phyloP scores from a whole-genome alignment of 306 rosid genomes.

The Arachis hypogaea region DNA sequence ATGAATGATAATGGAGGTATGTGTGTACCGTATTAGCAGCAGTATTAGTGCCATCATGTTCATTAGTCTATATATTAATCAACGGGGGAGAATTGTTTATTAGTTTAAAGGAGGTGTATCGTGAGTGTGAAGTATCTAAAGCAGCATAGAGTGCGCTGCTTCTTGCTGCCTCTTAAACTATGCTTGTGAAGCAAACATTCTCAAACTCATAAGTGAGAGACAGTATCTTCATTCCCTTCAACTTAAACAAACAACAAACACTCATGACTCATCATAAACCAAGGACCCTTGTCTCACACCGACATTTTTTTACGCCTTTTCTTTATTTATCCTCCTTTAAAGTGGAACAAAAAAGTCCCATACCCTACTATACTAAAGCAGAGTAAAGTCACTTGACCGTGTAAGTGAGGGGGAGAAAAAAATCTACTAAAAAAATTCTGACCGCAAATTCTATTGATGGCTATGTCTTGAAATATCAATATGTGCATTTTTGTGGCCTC shows the following conservation, averaged over 20 bases:
- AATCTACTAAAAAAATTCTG: not conserved
- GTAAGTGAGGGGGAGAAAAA: not conserved
- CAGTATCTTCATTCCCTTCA: conserved; percentile 18
- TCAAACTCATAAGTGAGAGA: conserved; percentile 33
- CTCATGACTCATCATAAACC: conserved; percentile 43
- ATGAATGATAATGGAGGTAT: conserved; percentile 29
- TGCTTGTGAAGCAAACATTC: conserved; percentile 57
- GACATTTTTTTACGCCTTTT: conserved; percentile 38
- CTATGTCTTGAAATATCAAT: not conserved
- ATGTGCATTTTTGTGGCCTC: not conserved
- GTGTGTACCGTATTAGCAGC: not conserved
- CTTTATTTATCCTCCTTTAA: not conserved
- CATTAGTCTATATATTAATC: not conserved
- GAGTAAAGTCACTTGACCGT: too few relatives aligned
- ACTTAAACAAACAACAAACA: conserved; percentile 14
- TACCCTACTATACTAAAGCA: not conserved
- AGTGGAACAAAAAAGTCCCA: not conserved
- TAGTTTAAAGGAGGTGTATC: not conserved
- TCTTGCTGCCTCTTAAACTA: not conserved
- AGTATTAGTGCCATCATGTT: conserved; percentile 16
- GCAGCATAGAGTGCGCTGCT: conserved; percentile 46
- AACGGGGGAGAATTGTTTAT: conserved; percentile 20
- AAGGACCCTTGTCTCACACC: conserved; percentile 27
- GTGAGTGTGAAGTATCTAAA: conserved; percentile 30
- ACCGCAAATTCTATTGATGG: not conserved